Percentiles rank a stretch among this genome's conserved stretches.
These are phyloP conservation scores for Epichloe brachyelytri DNA, from an alignment of 2,329 filamentous ascomycete genomes.

Conservation along the genomic window DNA sequence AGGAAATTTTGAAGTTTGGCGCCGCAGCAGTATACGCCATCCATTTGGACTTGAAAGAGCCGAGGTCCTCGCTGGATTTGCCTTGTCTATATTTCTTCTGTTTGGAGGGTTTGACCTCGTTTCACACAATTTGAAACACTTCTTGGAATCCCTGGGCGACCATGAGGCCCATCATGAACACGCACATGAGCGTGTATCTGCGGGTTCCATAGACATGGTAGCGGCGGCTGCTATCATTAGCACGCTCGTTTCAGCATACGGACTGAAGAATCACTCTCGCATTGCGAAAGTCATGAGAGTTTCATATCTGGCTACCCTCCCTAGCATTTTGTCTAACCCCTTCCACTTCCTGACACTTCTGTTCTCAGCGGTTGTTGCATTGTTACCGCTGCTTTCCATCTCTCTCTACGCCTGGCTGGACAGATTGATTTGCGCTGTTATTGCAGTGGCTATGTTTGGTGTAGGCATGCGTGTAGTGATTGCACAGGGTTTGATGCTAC, in stretches of 20 bases:
- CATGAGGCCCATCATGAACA: slow-evolving; percentile 65
- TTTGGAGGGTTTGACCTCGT: slow-evolving; percentile 96
- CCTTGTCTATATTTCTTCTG: slow-evolving; percentile 89
- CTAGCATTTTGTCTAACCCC: slow-evolving; percentile 82
- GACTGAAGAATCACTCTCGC: slow-evolving; percentile 78
- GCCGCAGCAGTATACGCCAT: slow-evolving; percentile 79
- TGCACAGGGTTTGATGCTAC: slow-evolving; percentile 80
- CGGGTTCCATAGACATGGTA: slow-evolving; percentile 70
- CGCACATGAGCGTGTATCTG: slow-evolving; percentile 50
- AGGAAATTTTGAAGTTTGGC: slow-evolving; percentile 96
- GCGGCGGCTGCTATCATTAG: slow-evolving; percentile 69
- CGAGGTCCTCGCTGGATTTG: slow-evolving; percentile 90
- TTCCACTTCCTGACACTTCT: slow-evolving; percentile 89
- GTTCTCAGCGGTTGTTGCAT: slow-evolving; percentile 66
- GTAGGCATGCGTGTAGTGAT: slow-evolving; percentile 74
- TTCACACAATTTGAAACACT: slow-evolving; percentile 84
- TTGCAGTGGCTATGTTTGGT: slow-evolving; percentile 78
- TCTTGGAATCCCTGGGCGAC: slow-evolving; percentile 50
- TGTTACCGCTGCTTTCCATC: slow-evolving; percentile 71
- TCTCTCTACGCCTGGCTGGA: slow-evolving; percentile 78
- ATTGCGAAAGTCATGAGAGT: slow-evolving; percentile 88
- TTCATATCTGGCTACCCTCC: slow-evolving; percentile 66
- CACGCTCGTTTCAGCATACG: slow-evolving; percentile 75
- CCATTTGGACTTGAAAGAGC: slow-evolving; percentile 87
- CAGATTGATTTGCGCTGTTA: slow-evolving; percentile 63